Base-by-base conservation (phyloP, 768 basidiomycete genomes). In the Hemileccinum rubropunctum region DNA sequence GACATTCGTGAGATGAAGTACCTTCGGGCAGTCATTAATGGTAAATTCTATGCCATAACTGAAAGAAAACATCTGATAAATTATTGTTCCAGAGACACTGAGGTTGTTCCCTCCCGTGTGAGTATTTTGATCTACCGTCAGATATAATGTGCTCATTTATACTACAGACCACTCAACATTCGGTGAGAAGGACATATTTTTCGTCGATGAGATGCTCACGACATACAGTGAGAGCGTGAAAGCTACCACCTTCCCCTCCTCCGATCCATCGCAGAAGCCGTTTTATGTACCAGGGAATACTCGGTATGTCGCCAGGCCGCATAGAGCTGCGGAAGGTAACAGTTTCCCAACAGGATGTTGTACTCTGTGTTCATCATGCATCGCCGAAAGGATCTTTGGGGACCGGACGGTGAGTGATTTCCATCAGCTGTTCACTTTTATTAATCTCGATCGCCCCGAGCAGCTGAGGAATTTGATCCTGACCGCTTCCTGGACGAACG, bases 331-430 rank as follows among this genome's bases (percentile, higher is more conserved):
- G 32, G 18, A 34, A 37, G 8, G 15, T 26, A n/a, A 44, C 39
- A 9, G 13, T 20, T 35, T 17, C 15, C 5, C 20, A 13, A 1
- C 53, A 80, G 77, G 44, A 61, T 72, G 5, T 52, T 69, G 0
- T 86, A 83, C 57, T 82, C 82, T 6, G 78, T 84, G 9, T 74
- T 84, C 50, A 55, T 80, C 53, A 84, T 86, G 83, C 84, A 88
- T 33, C 70, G 84, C 33, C 73, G 83, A 42, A 77, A 71, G 42
- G 82, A 83, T 47, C 75, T 84, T 2, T 88, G 85, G 85, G 85
- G 85, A 7, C 83, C 84, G 9, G 85, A 86, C 61, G 83, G 83
- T 82, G 42, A 48, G 47, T 3, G 7, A n/a, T 13, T 35, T 42
- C 42, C 34, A 26, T 12, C 9, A 12, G 14, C 6, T 6, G 13